Conservation (phyloP, 352 stramenopile genomes). For the Globisporangium yorkense region DNA sequence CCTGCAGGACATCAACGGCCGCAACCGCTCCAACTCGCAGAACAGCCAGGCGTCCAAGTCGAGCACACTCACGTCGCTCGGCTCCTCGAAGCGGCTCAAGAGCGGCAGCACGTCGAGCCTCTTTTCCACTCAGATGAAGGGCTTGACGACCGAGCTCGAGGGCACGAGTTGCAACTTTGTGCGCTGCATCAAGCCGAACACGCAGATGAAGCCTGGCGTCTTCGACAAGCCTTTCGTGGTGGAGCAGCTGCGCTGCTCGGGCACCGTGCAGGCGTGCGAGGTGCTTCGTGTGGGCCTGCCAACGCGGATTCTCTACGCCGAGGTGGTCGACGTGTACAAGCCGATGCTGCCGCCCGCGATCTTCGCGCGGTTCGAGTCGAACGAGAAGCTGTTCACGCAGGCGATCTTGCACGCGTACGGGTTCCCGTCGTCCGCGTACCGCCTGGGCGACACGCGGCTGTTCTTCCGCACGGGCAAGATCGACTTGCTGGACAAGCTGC, state of each 20-base stretch:
- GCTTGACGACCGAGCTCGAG: conserved; percentile 73
- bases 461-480: conserved; percentile 88
- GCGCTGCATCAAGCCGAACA: conserved; percentile 95
- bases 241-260: conserved; percentile 67
- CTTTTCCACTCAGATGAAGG: conserved; percentile 83
- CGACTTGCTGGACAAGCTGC: conserved; percentile 69
- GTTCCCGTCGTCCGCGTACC: conserved; percentile 72
- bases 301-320: conserved; percentile 80
- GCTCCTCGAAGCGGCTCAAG: conserved; percentile 49
- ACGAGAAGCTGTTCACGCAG: conserved; percentile 85
- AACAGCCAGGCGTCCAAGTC: conserved; percentile 44
- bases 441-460: conserved; percentile 68
- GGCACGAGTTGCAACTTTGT: conserved; percentile 92
- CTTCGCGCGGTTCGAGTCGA: conserved; percentile 69
- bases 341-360: conserved; percentile 55
- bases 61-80: conserved; percentile 30
- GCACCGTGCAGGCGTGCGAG: conserved; percentile 72
- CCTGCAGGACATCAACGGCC: conserved; percentile 60
- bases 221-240: conserved; percentile 77
- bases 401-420: conserved; percentile 74
- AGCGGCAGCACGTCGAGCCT: conserved; percentile 62
- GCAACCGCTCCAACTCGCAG: conserved; percentile 36
- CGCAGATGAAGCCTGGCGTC: conserved; percentile 84
- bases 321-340: conserved; percentile 82
- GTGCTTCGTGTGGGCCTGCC: conserved; percentile 77